Evolutionary conservation across 306 rosid species (phyloP).

Genomic region (Vicia villosa): DNA sequence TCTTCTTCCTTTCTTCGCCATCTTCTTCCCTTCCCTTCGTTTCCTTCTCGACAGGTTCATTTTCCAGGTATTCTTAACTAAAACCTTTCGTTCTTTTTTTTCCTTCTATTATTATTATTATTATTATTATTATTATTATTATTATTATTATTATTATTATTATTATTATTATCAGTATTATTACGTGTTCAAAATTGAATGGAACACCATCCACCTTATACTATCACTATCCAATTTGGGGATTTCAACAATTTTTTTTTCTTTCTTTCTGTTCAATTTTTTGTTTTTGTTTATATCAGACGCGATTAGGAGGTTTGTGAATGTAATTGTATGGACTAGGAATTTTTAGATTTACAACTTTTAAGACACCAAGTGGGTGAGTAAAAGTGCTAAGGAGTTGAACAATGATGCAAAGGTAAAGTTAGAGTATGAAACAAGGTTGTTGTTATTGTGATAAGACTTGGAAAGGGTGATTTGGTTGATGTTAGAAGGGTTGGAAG

Average conservation of each 20-base stretch:
- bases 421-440: neutral
- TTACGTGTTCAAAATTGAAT: no score
- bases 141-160: no score
- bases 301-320: no score
- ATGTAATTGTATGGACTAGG: no score
- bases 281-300: no score
- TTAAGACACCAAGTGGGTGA: neutral
- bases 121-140: no score
- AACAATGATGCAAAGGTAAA: neutral
- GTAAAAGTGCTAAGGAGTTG: neutral
- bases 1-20: constrained; percentile 61
- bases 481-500: neutral
- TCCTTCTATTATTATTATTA: no score
- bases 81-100: neutral
- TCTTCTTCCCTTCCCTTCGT: constrained; percentile 76
- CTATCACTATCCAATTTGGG: neutral
- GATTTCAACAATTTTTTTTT: neutral
- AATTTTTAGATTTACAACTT: neutral
- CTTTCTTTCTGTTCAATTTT: no score
- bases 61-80: constrained; percentile 62
- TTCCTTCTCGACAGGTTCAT: constrained; percentile 69
- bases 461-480: neutral
- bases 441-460: neutral
- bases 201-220: neutral
- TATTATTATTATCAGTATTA: no score